These are phyloP conservation scores for Globisporangium okanoganense DNA, from an alignment of 352 stramenopile genomes.

Conservation along the genomic window DNA sequence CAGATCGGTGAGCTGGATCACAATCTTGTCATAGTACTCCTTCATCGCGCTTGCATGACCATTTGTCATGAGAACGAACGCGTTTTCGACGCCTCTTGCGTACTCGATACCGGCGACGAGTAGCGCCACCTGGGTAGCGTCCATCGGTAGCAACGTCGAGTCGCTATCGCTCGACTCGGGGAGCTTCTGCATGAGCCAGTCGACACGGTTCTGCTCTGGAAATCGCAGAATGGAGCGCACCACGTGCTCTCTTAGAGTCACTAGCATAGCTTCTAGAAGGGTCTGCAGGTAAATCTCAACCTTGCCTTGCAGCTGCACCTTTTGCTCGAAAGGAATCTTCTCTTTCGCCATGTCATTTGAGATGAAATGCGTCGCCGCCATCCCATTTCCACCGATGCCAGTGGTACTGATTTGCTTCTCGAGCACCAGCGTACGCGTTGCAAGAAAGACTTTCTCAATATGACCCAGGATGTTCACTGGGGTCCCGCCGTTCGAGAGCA, in stretches of 20 bases:
- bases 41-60: conserved; percentile 81
- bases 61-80: conserved; percentile 61
- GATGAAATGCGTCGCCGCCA: conserved; percentile 85
- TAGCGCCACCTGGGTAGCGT: conserved; percentile 91
- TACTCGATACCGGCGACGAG: conserved; percentile 91
- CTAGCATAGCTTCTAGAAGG: conserved; percentile 89
- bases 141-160: conserved; percentile 48
- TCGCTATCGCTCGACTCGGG: conserved; percentile 20
- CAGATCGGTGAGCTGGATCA: conserved; percentile 90
- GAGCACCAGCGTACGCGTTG: conserved; percentile 61
- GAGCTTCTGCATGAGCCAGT: conserved; percentile 91
- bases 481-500: conserved; percentile 91
- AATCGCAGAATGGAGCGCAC: conserved; percentile 86
- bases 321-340: conserved; percentile 85
- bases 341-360: conserved; percentile 89
- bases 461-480: conserved; percentile 89
- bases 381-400: conserved; percentile 22
- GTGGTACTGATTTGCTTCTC: conserved; percentile 23
- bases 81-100: conserved; percentile 76
- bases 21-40: conserved; percentile 80
- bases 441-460: conserved; percentile 87
- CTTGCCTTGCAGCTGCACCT: conserved; percentile 90
- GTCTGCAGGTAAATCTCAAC: conserved; percentile 95
- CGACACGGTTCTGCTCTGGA: conserved; percentile 82
- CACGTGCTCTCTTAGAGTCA: conserved; percentile 87